Conservation (phyloP, 2,329 filamentous ascomycete species). For the Alternaria postmessia region DNA sequence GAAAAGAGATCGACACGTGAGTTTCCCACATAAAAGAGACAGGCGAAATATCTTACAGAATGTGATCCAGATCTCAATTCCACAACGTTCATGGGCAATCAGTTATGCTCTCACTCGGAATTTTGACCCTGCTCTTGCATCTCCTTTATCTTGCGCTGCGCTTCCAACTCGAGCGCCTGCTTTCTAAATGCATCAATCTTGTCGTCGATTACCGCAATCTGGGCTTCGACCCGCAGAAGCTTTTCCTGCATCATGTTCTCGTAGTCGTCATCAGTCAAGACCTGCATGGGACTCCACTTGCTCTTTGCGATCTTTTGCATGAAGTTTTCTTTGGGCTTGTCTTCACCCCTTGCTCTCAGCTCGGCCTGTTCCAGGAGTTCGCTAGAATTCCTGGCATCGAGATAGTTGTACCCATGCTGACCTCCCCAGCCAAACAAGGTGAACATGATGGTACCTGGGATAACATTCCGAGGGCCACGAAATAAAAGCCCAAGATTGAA, state of each 20-base stretch:
- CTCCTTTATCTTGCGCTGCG: conserved; percentile 18
- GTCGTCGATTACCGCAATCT: conserved; percentile 81
- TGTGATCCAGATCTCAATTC: background rate
- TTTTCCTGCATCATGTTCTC: conserved; percentile 74
- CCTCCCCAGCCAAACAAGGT: conserved; percentile 65
- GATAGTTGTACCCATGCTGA: conserved; percentile 63
- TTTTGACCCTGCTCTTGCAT: conserved; percentile 5
- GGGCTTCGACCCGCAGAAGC: conserved; percentile 73
- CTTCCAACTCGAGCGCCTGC: conserved; percentile 32
- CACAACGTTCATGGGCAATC: background rate
- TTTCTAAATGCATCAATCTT: conserved; percentile 66
- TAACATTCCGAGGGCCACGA: conserved; percentile 49
- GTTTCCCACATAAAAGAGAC: background rate
- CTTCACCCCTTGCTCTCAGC: conserved; percentile 28
- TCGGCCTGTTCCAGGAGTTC: conserved; percentile 46
- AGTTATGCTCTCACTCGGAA: background rate
- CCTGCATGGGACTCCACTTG: conserved; percentile 75
- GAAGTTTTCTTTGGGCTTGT: conserved; percentile 52
- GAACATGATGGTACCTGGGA: conserved; percentile 69
- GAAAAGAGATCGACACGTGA: background rate
- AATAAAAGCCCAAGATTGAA: conserved; percentile 63
- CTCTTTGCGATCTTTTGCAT: conserved; percentile 64
- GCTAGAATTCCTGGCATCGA: conserved; percentile 57
- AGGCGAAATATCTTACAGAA: background rate
- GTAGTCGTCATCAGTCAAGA: conserved; percentile 77